A percentile compares a stretch with the other conserved stretches of the same genome.
Conservation (phyloP, 1,284 basidiomycete genomes). For the Moesziomyces sp. region DNA sequence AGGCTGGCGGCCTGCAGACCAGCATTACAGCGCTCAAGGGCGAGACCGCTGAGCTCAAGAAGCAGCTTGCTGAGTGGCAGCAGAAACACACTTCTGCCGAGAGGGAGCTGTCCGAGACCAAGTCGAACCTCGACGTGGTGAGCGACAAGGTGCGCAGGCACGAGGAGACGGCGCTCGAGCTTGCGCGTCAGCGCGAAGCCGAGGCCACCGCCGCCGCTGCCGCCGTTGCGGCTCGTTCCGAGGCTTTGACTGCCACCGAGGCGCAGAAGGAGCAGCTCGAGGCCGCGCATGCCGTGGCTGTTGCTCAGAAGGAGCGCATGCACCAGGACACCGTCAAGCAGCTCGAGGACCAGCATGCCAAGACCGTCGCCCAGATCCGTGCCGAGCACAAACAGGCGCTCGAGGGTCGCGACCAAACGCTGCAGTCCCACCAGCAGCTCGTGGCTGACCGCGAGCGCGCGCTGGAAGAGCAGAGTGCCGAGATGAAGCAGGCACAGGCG, state of each 20-base stretch:
- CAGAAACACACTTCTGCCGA: constrained; percentile 29
- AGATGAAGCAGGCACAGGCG: constrained; percentile 15
- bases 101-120: constrained; percentile 37
- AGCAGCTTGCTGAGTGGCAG: constrained; percentile 27
- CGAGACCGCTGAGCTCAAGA: constrained; percentile 35
- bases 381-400: constrained; percentile 44
- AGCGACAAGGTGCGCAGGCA: constrained; percentile 48
- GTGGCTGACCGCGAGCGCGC: constrained; percentile 21
- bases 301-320: constrained; percentile 46
- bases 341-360: constrained; percentile 42
- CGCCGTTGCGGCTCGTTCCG: constrained; percentile 43
- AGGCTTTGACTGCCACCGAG: constrained; percentile 43
- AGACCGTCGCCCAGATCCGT: constrained; percentile 30
- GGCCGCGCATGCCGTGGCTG: constrained; percentile 33
- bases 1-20: constrained; percentile 37
- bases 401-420: constrained; percentile 29
- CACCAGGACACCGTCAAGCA: constrained; percentile 44
- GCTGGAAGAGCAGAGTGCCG: constrained; percentile 21
- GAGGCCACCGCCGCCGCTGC: constrained; percentile 44
- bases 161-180: constrained; percentile 34
- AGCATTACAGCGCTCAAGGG: constrained; percentile 26
- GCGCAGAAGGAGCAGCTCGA: constrained; percentile 41
- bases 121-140: constrained; percentile 37
- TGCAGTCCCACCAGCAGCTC: constrained; percentile 26
- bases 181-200: constrained; percentile 37